These are phyloP conservation scores for Zelonia costaricensis DNA, from an alignment of 208 protist genomes.

Conservation along the genomic window DNA sequence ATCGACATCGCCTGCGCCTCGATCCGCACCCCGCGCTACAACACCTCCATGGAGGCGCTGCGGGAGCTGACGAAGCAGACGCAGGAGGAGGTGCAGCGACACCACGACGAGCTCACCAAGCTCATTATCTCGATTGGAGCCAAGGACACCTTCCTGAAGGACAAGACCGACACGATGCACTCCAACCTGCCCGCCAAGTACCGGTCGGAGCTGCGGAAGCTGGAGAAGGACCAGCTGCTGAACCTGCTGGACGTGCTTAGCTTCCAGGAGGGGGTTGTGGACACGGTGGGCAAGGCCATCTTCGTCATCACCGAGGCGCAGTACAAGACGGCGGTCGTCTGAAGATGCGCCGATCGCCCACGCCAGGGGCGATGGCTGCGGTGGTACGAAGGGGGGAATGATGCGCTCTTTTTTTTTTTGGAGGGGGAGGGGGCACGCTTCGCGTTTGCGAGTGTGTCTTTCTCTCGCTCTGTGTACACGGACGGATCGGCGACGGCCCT, in stretches of 20 bases:
- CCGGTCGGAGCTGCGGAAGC: conserved; percentile 59
- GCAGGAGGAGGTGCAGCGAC: conserved; percentile 72
- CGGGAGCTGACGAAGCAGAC: conserved; percentile 55
- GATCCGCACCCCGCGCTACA: conserved; percentile 76
- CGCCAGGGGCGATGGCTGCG: too few relatives aligned
- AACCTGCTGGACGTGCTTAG: conserved; percentile 84
- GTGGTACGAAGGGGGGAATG: too few relatives aligned
- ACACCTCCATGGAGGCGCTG: conserved; percentile 70
- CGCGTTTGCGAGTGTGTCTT: too few relatives aligned
- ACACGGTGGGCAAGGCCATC: conserved; percentile 79
- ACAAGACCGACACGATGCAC: conserved; percentile 82
- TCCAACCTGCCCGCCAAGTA: conserved; percentile 68
- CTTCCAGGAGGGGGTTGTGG: conserved; percentile 76
- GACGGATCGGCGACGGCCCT: too few relatives aligned
- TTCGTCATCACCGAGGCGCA: conserved; percentile 59
- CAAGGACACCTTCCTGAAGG: conserved; percentile 67
- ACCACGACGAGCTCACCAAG: conserved; percentile 71
- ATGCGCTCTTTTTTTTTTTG: too few relatives aligned
- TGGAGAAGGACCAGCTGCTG: conserved; percentile 77
- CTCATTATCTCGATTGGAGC: conserved; percentile 78
- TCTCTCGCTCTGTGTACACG: too few relatives aligned
- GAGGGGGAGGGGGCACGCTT: too few relatives aligned
- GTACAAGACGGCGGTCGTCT: conserved; percentile 64
- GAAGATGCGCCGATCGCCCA: too few relatives aligned
- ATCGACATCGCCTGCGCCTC: conserved; percentile 67